Evolutionary conservation across 2,329 filamentous ascomycete genomes (phyloP), one percentile per base, ranked within the genome.

Genomic region (Fusarium compactum): DNA sequence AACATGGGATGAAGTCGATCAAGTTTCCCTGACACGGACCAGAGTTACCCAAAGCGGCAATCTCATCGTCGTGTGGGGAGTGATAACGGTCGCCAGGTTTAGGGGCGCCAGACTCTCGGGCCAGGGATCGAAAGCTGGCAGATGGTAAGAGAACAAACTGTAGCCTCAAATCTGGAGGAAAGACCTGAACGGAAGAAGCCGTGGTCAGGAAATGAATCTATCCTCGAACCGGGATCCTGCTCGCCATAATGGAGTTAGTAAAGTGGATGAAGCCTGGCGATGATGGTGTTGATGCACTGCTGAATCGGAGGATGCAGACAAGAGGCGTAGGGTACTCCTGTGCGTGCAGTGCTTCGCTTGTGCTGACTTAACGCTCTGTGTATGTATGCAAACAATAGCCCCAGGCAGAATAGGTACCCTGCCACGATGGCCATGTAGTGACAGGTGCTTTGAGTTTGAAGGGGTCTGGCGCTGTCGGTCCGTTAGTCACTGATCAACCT

Each of bases 41-140:
- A 69, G 47, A 67, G 61, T 72, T 76, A 50, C 74, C 67, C 45
- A 63, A 76, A 76, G 22, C 43, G 65, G 74, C 65, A 76, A 76
- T 76, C 74, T 67, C 38, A 64, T 76, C 74, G 74, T 76, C 38
- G 64, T 43, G 73, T 74, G 72, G 73, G 69, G 57, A 52, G 54
- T 44, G 40, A 58, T 56, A 68, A 63, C 69, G 69, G 71, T 65
- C 62, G 51, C 58, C 63, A 65, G 53, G 48, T 44, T 69, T 63
- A 57, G 65, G 61, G 68, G 58, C 40, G 41, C 73, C 64, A 73
- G 54, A 58, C 64, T 58, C 51, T 73, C 57, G 67, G 68, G 65
- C 60, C 67, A 64, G 56, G 45, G 56, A 70, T 52, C 56, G 50
- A 60, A 67, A 69, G 58, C 60, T 62, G 58, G 43, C 22, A 61